Evolutionary conservation across 2,329 filamentous ascomycete species (phyloP), one percentile per base, ranked within the genome.

Genomic region (Fusarium burgessii): DNA sequence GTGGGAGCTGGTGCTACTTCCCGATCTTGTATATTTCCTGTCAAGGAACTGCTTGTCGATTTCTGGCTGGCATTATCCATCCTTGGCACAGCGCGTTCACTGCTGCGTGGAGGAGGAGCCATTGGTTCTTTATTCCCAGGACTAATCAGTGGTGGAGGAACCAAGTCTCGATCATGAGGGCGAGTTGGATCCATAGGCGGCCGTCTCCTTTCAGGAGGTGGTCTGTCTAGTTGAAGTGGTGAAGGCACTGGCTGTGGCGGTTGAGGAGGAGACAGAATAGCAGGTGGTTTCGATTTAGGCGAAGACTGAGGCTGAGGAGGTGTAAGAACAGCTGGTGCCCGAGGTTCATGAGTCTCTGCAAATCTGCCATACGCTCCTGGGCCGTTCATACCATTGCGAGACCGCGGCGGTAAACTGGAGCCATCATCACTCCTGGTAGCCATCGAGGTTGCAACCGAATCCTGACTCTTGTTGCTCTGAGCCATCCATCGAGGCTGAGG

Each of bases 131-230:
- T 85, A 58, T 80, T 78, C 11, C 78, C 79, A 29, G 85, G 84
- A 71, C 86, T 89, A 80, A 87, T 87, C 43, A 90, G 75, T 8
- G 88, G 88, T 6, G 87, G 88, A 10, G 88, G 88, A 5, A 90
- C 87, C 38, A 90, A 78, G 56, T 88, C 85, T 50, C 84, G 84
- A 70, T 90, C 84, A 52, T 84, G 82, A 11, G 87, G 87, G 35
- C 87, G 82, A 10, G 86, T 79, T 11, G 87, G 85, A 64, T 91
- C 87, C 89, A 93, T 91, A 1, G 90, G 89, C 4, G 91, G 91
- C 51, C 91, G 83, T 77, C 86, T 90, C 67, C 91, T 84, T 72
- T 92, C 90, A 1, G 91, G 91, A 2, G 88, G 85, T 36, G 83
- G 83, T 25, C 86, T 81, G 38, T 85, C 85, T 11, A 67, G 54